Conservation (phyloP, 495 filamentous ascomycete genomes). For the Daldinia caldariorum region DNA sequence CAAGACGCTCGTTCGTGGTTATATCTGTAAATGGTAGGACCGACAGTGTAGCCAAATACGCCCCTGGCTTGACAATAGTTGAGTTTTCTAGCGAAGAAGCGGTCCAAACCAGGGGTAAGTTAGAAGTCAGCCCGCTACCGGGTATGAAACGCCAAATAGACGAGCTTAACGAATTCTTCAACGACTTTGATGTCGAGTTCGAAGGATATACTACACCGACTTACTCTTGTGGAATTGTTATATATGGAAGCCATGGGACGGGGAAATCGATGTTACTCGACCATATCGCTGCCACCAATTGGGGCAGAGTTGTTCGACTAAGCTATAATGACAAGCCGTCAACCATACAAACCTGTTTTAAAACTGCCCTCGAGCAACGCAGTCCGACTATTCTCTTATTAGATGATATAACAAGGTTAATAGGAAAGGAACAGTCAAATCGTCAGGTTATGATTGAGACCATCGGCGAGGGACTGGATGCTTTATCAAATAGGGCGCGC, state of each 20-base stretch:
- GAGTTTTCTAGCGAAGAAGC: conserved; percentile 47
- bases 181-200: conserved; percentile 61
- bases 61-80: conserved; percentile 51
- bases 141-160: conserved; percentile 71
- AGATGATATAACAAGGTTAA: conserved; percentile 80
- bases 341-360: conserved; percentile 74
- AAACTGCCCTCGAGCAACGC: conserved; percentile 72
- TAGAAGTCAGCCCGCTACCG: conserved; percentile 63
- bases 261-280: conserved; percentile 80
- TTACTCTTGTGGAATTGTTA: conserved; percentile 67
- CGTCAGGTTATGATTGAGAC: conserved; percentile 58
- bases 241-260: conserved; percentile 85
- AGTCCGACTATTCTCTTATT: conserved; percentile 82
- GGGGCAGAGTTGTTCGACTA: conserved; percentile 72
- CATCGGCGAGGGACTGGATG: conserved; percentile 64
- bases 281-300: conserved; percentile 71
- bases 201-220: conserved; percentile 46
- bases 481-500: conserved; percentile 51
- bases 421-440: conserved; percentile 68
- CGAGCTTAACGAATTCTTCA: conserved; percentile 72
- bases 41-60: conserved; percentile 52
- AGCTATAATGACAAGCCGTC: conserved; percentile 64
- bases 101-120: conserved; percentile 41
- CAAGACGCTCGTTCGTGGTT: conserved; percentile 59
- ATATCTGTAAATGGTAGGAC: conserved; percentile 55